These are phyloP conservation scores for Aristolochia fimbriata DNA, from an alignment of 164 flowering plant genomes.

Conservation along the genomic window DNA sequence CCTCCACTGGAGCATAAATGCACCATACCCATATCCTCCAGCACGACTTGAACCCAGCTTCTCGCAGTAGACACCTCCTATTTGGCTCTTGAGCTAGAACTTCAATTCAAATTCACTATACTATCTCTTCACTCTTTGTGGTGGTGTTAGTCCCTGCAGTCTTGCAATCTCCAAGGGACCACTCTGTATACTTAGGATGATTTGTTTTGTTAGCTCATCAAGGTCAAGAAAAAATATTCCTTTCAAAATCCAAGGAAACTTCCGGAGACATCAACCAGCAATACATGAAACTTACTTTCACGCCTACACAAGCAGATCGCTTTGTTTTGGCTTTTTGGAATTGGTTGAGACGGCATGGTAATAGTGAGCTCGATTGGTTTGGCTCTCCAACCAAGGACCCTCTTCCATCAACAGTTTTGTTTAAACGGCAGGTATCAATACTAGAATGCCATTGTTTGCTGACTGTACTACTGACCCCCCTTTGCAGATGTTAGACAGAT, in stretches of 20 bases:
- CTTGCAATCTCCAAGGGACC: no score
- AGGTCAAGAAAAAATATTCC: slow-evolving; percentile 89
- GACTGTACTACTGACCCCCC: background rate
- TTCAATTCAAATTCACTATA: no score
- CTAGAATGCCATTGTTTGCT: background rate
- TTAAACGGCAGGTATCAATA: slow-evolving; percentile 72
- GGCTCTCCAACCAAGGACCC: slow-evolving; percentile 33
- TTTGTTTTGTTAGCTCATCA: slow-evolving; percentile 73
- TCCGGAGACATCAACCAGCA: slow-evolving; percentile 56
- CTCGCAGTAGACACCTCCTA: no score
- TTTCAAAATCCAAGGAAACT: slow-evolving; percentile 45
- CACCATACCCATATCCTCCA: no score
- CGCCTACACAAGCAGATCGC: slow-evolving; percentile 93
- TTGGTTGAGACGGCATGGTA: slow-evolving; percentile 83
- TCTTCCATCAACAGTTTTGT: slow-evolving; percentile 60
- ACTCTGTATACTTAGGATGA: background rate
- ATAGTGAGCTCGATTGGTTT: slow-evolving; percentile 84
- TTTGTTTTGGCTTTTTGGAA: slow-evolving; percentile 85
- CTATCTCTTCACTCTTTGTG: no score
- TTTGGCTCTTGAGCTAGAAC: no score
- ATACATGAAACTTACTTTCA: slow-evolving; percentile 74
- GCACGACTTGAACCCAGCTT: no score
- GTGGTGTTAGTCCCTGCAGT: no score
- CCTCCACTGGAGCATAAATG: no score
- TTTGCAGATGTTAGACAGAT: slow-evolving; percentile 89